Percentiles rank a stretch among this genome's conserved stretches.
phyloP scores from a whole-genome alignment of 306 rosid genomes.

The Prunus mira region DNA sequence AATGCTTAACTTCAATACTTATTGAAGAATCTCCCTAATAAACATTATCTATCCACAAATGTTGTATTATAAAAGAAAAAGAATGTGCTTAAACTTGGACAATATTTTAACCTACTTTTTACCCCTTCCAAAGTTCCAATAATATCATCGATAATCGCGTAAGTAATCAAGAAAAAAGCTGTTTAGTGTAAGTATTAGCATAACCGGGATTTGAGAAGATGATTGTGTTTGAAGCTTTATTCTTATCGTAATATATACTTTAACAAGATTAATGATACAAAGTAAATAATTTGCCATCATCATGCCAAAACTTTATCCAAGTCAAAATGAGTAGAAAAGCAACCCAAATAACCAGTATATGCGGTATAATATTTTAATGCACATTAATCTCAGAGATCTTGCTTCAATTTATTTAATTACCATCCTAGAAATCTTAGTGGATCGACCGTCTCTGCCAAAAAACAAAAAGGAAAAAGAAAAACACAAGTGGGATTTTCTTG shows the following conservation, averaged over 20 bases:
- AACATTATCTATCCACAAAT: no score
- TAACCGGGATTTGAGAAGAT: constrained; percentile 25
- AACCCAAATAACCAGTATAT: constrained; percentile 31
- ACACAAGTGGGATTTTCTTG: background rate
- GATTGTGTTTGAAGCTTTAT: constrained; percentile 79
- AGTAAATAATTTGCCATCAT: constrained; percentile 39
- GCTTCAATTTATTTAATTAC: background rate
- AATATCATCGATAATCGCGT: constrained; percentile 24
- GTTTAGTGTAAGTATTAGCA: constrained; percentile 54
- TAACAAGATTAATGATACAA: constrained; percentile 57
- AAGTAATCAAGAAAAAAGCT: constrained; percentile 43
- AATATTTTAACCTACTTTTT: background rate
- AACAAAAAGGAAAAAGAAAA: background rate
- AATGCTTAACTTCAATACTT: no score
- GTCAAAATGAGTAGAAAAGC: constrained; percentile 63
- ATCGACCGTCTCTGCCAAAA: background rate
- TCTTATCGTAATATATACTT: constrained; percentile 56
- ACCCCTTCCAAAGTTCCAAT: background rate
- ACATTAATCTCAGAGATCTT: constrained; percentile 31
- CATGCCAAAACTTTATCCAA: constrained; percentile 39
- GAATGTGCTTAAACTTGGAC: background rate
- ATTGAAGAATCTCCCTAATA: no score
- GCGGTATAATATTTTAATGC: constrained; percentile 29
- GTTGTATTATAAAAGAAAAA: background rate
- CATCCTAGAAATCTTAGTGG: background rate